A percentile compares a stretch with the other conserved stretches of the same genome.
Evolutionary conservation across 306 rosid genomes (phyloP).

Genomic region (Ormosia emarginata): DNA sequence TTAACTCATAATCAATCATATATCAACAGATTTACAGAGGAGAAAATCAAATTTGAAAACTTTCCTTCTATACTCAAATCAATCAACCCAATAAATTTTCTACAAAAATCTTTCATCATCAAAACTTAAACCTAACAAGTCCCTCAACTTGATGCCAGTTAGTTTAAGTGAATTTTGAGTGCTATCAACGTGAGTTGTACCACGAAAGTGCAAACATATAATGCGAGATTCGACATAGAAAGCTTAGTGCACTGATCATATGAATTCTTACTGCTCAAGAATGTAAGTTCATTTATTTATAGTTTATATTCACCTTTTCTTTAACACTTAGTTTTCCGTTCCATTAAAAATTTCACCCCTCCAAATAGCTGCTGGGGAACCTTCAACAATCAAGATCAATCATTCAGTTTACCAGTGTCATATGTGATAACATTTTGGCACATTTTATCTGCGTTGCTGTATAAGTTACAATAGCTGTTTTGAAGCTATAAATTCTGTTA

Average conservation of each 20-base stretch:
- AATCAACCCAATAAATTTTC: no score
- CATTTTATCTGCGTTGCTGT: not conserved
- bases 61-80: no score
- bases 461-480: not conserved
- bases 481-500: not conserved
- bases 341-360: not conserved
- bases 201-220: no score
- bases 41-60: no score
- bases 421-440: not conserved
- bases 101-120: no score
- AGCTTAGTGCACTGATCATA: slow-evolving; percentile 10
- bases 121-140: no score
- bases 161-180: no score
- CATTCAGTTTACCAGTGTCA: not conserved
- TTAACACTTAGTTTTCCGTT: not conserved
- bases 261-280: not conserved
- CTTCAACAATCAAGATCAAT: not conserved
- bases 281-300: not conserved
- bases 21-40: no score
- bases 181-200: no score
- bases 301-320: not conserved
- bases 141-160: no score
- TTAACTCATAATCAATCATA: no score
- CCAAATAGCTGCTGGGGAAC: not conserved
- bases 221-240: not conserved